Conservation (phyloP, 1,284 basidiomycete genomes). For the Boletellus dicymbophilus region DNA sequence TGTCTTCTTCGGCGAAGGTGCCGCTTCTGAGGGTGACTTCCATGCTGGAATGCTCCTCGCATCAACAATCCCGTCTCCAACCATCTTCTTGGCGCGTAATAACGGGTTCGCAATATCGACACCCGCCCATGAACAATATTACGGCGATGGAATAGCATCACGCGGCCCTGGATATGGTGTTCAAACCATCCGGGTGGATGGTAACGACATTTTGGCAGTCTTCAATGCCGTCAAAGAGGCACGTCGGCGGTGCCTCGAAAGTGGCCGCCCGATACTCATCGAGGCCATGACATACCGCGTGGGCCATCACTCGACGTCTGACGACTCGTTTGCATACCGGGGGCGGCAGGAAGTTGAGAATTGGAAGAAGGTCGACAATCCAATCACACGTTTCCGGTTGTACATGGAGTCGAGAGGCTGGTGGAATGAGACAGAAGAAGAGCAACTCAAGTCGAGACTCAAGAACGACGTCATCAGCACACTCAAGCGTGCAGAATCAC, state of each 20-base stretch:
- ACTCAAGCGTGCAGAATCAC: conserved; percentile 77
- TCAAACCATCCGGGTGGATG: conserved; percentile 89
- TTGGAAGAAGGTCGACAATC: conserved; percentile 86
- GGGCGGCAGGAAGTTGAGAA: conserved; percentile 85
- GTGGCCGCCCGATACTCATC: conserved; percentile 83
- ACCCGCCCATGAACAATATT: conserved; percentile 86
- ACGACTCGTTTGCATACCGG: conserved; percentile 92
- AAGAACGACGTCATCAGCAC: conserved; percentile 77
- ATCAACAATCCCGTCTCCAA: conserved; percentile 74
- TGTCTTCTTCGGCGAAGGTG: conserved; percentile 89
- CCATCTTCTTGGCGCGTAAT: conserved; percentile 78
- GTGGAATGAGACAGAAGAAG: conserved; percentile 84
- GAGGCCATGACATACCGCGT: conserved; percentile 95
- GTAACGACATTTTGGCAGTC: conserved; percentile 92
- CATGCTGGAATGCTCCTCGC: conserved; percentile 78
- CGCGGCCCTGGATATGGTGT: conserved; percentile 95
- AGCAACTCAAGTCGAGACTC: conserved; percentile 66
- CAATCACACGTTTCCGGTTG: conserved; percentile 80
- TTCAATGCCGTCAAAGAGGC: conserved; percentile 82
- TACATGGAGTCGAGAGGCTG: conserved; percentile 85
- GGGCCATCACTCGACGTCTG: conserved; percentile 94
- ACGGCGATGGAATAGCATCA: conserved; percentile 92
- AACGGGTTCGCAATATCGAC: conserved; percentile 97
- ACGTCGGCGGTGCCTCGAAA: conserved; percentile 72
- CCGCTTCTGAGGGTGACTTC: conserved; percentile 80